These are phyloP conservation scores for Phalaenopsis equestris DNA, from an alignment of 106 monocot genomes.

Conservation along the genomic window DNA sequence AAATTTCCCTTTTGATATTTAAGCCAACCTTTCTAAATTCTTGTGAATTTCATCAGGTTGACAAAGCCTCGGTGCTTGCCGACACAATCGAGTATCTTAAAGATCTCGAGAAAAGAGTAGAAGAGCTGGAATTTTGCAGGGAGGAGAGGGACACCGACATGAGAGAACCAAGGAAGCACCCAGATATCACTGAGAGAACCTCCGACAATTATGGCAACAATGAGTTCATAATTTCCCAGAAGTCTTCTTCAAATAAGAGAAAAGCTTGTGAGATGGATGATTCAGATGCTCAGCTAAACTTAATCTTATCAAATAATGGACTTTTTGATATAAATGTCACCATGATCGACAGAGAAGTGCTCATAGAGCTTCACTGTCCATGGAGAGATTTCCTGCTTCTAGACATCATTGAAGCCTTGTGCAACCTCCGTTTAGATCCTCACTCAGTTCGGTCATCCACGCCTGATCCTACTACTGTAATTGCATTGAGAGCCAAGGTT, in stretches of 20 bases:
- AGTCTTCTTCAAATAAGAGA: constrained; percentile 28
- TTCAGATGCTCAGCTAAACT: constrained; percentile 15
- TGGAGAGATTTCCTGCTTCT: constrained; percentile 72
- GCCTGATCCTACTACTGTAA: constrained; percentile 22
- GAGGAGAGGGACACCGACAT: constrained; percentile 18
- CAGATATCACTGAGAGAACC: constrained; percentile 47
- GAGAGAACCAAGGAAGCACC: constrained; percentile 25
- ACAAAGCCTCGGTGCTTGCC: constrained; percentile 61
- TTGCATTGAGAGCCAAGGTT: constrained; percentile 76
- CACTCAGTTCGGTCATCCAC: constrained; percentile 65
- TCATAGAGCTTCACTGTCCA: constrained; percentile 57
- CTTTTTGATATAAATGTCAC: constrained; percentile 42
- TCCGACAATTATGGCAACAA: constrained; percentile 57
- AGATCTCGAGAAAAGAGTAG: constrained; percentile 63
- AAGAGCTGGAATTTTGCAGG: constrained; percentile 54
- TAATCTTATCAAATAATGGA: constrained; percentile 24
- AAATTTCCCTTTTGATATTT: too few relatives aligned
- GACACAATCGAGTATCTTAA: constrained; percentile 72
- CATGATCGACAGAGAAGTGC: constrained; percentile 48
- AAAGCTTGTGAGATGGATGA: constrained; percentile 30
- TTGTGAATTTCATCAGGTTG: constrained; percentile 26
- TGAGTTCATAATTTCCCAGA: constrained; percentile 13
- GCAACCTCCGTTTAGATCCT: constrained; percentile 50
- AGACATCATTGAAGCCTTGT: constrained; percentile 56
- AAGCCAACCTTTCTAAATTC: too few relatives aligned